A percentile compares a stretch with the other conserved stretches of the same genome.
phyloP scores from a whole-genome alignment of 352 stramenopile genomes.

The Globisporangium echinulatum region DNA sequence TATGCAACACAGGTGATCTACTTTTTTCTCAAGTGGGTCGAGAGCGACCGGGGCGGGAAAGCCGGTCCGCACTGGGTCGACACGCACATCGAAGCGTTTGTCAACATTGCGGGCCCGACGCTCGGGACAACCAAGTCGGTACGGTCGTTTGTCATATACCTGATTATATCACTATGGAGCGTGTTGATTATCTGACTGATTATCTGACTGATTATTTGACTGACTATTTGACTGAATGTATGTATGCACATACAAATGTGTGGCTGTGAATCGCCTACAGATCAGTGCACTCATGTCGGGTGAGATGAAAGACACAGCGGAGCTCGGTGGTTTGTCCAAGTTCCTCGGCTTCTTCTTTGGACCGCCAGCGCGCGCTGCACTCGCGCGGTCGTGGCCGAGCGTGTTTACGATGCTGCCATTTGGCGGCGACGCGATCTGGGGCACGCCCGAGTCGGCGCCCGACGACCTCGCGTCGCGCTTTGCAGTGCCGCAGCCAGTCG shows the following conservation, averaged over 20 bases:
- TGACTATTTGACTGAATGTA: neutral
- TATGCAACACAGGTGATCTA: slow-evolving; percentile 90
- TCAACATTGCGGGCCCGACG: slow-evolving; percentile 93
- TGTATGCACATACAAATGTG: neutral
- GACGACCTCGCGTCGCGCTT: slow-evolving; percentile 65
- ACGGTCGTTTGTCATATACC: neutral
- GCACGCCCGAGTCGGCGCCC: slow-evolving; percentile 34
- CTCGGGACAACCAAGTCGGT: slow-evolving; percentile 89
- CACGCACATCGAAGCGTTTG: slow-evolving; percentile 85
- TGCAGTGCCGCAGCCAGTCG: slow-evolving; percentile 25
- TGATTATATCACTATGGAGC: too few relatives aligned
- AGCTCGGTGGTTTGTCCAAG: slow-evolving; percentile 82
- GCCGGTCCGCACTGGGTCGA: slow-evolving; percentile 91
- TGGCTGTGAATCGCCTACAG: neutral
- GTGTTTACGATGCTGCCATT: slow-evolving; percentile 92
- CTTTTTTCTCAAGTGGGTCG: slow-evolving; percentile 95
- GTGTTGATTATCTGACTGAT: too few relatives aligned
- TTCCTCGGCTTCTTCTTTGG: slow-evolving; percentile 83
- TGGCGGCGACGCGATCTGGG: slow-evolving; percentile 89
- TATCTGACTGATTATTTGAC: too few relatives aligned
- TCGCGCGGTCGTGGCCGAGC: slow-evolving; percentile 71
- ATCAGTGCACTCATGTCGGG: slow-evolving; percentile 90
- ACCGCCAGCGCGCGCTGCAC: slow-evolving; percentile 36
- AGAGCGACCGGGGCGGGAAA: slow-evolving; percentile 74
- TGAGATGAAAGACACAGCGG: slow-evolving; percentile 93